These are phyloP conservation scores for Suillus subluteus DNA, from an alignment of 768 basidiomycete species.

Conservation along the genomic window DNA sequence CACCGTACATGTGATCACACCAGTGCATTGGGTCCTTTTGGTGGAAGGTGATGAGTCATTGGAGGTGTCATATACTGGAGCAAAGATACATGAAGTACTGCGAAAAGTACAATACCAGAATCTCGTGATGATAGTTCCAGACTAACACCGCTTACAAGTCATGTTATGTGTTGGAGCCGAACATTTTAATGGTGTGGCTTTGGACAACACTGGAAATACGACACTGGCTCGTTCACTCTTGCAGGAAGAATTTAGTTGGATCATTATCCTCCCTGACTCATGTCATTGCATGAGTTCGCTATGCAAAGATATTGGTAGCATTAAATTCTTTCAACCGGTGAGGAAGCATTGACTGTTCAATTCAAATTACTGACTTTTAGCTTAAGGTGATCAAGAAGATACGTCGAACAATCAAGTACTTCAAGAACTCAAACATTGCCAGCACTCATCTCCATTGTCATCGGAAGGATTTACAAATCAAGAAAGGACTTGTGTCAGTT, in stretches of 20 bases:
- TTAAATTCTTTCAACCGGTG: not conserved
- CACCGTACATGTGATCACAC: constrained; percentile 24
- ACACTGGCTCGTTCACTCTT: constrained; percentile 13
- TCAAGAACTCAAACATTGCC: not conserved
- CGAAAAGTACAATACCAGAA: not conserved
- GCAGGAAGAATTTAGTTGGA: constrained; percentile 13
- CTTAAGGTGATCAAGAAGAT: not conserved
- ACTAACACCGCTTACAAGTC: constrained; percentile 15
- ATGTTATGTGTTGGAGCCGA: constrained; percentile 19
- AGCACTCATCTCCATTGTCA: not conserved
- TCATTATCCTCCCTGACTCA: constrained; percentile 22
- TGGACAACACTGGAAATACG: constrained; percentile 30
- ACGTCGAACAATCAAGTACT: not conserved
- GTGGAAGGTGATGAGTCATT: constrained; percentile 26
- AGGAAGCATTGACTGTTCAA: not conserved
- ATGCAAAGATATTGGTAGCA: constrained; percentile 19
- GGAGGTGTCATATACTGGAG: constrained; percentile 24
- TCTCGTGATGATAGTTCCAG: not conserved
- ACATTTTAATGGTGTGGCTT: not conserved
- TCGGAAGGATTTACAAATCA: not conserved
- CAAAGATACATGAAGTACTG: constrained; percentile 20
- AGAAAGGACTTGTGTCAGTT: not conserved
- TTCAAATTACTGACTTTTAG: not conserved
- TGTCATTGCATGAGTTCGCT: constrained; percentile 22
- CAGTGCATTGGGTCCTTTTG: constrained; percentile 15